phyloP scores from a whole-genome alignment of 140 eudicot species.

The Bidens hawaiensis region DNA sequence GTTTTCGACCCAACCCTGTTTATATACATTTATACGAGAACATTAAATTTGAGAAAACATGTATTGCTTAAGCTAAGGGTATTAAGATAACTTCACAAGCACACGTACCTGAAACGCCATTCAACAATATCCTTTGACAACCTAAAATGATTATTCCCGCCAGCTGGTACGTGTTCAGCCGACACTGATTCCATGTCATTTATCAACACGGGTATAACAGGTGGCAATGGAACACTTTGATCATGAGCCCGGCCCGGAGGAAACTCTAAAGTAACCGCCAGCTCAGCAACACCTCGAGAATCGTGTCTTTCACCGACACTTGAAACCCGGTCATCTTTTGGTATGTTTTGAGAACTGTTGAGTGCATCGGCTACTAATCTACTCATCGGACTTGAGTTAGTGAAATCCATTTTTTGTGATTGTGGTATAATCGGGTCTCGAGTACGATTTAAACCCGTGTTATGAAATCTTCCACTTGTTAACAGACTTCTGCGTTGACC shows the following conservation, averaged over 20 bases:
- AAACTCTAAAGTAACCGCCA: slow-evolving; percentile 65
- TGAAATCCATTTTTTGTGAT: slow-evolving; percentile 38
- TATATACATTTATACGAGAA: not conserved
- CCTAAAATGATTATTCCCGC: slow-evolving; percentile 43
- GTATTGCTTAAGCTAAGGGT: not conserved
- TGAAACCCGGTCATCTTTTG: slow-evolving; percentile 29
- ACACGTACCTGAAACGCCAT: slow-evolving; percentile 65
- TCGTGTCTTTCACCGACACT: slow-evolving; percentile 30
- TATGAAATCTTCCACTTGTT: slow-evolving; percentile 24
- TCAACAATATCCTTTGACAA: slow-evolving; percentile 47
- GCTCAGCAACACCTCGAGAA: slow-evolving; percentile 33
- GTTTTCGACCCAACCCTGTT: not conserved
- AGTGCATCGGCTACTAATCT: slow-evolving; percentile 74
- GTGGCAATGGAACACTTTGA: slow-evolving; percentile 39
- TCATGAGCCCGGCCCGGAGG: slow-evolving; percentile 34
- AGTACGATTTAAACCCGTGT: slow-evolving; percentile 18
- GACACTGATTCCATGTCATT: slow-evolving; percentile 36
- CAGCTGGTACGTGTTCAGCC: slow-evolving; percentile 20
- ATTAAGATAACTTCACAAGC: not conserved
- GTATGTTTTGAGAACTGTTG: slow-evolving; percentile 27
- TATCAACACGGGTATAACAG: slow-evolving; percentile 48
- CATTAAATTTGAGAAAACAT: not conserved
- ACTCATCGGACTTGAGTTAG: slow-evolving; percentile 49
- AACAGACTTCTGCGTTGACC: slow-evolving; percentile 20
- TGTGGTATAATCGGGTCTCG: slow-evolving; percentile 22